Percentiles rank a stretch among this genome's conserved stretches.
These are phyloP conservation scores for Cyamopsis tetragonoloba DNA, from an alignment of 306 rosid genomes.

Conservation along the genomic window DNA sequence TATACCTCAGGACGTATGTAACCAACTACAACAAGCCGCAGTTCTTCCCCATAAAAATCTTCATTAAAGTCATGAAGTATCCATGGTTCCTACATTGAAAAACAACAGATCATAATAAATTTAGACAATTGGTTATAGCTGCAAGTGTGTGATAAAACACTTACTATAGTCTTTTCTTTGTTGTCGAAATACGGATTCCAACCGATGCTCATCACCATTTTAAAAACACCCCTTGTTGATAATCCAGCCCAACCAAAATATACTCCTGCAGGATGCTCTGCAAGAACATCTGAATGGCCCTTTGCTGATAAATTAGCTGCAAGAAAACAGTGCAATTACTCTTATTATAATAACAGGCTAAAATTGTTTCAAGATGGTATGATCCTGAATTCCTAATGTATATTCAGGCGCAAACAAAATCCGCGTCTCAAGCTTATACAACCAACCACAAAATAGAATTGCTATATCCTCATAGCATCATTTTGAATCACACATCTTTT, in stretches of 20 bases:
- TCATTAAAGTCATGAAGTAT: conserved; percentile 69
- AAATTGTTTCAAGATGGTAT: background rate
- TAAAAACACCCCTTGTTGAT: conserved; percentile 60
- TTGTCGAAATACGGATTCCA: conserved; percentile 92
- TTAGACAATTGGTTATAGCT: conserved; percentile 14
- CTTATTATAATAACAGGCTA: conserved; percentile 10
- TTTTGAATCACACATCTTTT: conserved; percentile 3
- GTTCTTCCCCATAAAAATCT: conserved; percentile 86
- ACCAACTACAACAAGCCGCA: conserved; percentile 80
- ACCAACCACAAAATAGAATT: conserved; percentile 22
- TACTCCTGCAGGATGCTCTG: conserved; percentile 81
- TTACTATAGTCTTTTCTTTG: conserved; percentile 83
- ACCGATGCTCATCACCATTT: conserved; percentile 95
- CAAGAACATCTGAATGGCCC: conserved; percentile 58
- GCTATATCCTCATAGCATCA: background rate
- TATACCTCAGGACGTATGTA: conserved; percentile 88
- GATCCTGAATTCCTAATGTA: background rate
- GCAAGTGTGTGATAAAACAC: conserved; percentile 22
- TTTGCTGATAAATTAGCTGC: conserved; percentile 82
- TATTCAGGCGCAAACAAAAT: background rate
- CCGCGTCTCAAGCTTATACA: conserved; percentile 7
- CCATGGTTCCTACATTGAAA: conserved; percentile 82
- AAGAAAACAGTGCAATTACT: conserved; percentile 24
- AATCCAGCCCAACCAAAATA: conserved; percentile 95
- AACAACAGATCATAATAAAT: background rate